Evolutionary conservation across 2,329 filamentous ascomycete species (phyloP).

Genomic region (Paraphaeosphaeria sporulosa): DNA sequence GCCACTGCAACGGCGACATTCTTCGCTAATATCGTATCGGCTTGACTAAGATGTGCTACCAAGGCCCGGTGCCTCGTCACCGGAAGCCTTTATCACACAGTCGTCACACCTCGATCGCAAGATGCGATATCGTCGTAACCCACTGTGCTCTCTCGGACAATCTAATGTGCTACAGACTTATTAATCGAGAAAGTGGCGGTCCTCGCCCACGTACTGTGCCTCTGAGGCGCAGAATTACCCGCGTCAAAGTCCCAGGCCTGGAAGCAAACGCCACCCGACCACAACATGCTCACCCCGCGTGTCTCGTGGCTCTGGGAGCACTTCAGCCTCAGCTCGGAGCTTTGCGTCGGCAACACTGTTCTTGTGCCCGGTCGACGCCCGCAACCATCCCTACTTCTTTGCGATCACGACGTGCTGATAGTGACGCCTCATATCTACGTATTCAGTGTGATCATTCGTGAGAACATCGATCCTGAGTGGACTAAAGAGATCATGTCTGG

Average conservation of each 20-base stretch:
- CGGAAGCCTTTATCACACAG: not conserved
- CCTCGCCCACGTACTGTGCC: conserved; percentile 13
- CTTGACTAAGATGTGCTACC: not conserved
- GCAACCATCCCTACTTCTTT: not conserved
- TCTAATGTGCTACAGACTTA: not conserved
- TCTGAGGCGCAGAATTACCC: conserved; percentile 19
- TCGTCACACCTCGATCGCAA: not conserved
- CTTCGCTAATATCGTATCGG: not conserved
- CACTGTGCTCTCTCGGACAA: not conserved
- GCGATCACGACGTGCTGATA: not conserved
- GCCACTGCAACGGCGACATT: not conserved
- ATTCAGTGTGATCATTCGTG: not conserved
- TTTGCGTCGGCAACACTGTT: not conserved
- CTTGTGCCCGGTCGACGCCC: not conserved
- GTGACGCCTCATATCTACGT: not conserved
- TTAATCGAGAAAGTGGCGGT: conserved; percentile 7
- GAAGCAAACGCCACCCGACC: conserved; percentile 11
- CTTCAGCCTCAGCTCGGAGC: not conserved
- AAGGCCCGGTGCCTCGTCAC: not conserved
- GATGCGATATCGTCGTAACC: not conserved
- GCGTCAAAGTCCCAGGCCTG: conserved; percentile 15
- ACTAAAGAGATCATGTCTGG: not conserved
- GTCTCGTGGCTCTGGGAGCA: not conserved
- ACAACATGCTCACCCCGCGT: conserved; percentile 13
- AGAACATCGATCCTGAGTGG: not conserved